Evolutionary conservation across 2,329 filamentous ascomycete genomes (phyloP), one percentile per base, ranked within the genome.

Genomic region (Fonsecaea multimorphosa): DNA sequence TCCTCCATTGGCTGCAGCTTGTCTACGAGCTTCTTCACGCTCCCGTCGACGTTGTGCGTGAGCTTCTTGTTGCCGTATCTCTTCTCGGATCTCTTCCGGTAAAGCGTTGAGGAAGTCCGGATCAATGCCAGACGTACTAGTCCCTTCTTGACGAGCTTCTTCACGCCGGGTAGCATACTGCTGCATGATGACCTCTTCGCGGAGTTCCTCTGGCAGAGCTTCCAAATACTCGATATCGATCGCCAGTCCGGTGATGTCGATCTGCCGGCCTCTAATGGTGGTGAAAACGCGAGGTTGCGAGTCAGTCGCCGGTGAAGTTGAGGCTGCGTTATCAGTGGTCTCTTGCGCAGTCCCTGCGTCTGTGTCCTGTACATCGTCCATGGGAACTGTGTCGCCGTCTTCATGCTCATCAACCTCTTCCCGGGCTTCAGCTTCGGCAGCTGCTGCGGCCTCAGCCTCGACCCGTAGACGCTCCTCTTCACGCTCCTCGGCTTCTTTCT

Each of bases 151-250:
- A 24, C 75, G 89, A 78, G 92, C 91, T 76, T 95, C 88, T 7
- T 90, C 90, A 68, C 94, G 88, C 71, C 94, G 87, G 70, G 92
- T 89, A 59, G 91, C 92, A 69, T 97, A 86, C 65, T 96, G 93
- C 68, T 93, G 89, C 76, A 96, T 92, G 70, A 99, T 91, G 56
- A 99, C 95, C 76, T 99, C 95, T 77, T 98, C 94, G 53, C 95
- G 87, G 75, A 98, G 89, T 67, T 99, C 96, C 72, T 99, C 95
- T 0, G 95, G 95, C n/a, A 99, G 82, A n/a, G 94, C 96, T 65
- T 95, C 92, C 6, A 99, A 86, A 78, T 97, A 99, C 63, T 96
- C 93, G 16, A 91, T 87, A 75, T 99, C 95, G 72, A 99, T 98
- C 56, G 94, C 93, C 68, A 99, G 85, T 67, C 92, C 91, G 0